Base-by-base conservation (phyloP, 2,329 filamentous ascomycete genomes). In the Ambrosiella xylebori region DNA sequence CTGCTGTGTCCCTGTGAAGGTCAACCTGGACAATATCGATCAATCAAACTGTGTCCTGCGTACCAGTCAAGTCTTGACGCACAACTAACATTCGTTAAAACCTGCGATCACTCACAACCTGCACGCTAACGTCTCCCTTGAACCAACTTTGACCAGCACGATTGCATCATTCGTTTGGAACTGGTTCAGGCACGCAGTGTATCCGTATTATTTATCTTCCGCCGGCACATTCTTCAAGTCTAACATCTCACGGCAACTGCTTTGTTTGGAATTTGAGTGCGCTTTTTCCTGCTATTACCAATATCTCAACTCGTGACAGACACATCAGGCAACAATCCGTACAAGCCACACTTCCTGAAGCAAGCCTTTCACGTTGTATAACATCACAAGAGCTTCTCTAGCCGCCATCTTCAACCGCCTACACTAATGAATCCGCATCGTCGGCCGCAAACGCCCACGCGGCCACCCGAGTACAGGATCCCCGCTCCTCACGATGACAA, bases 391-490 rank as follows among this genome's bases (percentile, higher is more conserved):
- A 53, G 49, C 50, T 59, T 39, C 45, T 38, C 13, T 44, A 45
- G 39, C 19, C 37, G 40, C 51, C 52, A 41, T 39, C 36, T 27
- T 17, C 9, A 47, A 35, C 56, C 51, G 49, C 41, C 50, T 15
- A 41, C 36, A 15, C 52, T 45, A 50, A 61, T 61, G 59, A 52
- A 59, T 52, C 54, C 49, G 35, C 59, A 52, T 37, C 57, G 59
- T 40, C 57, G 54, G 40, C 57, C 59, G n/a, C 54, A 61, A 35
- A 58, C 72, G 63, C 75, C 76, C 50, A 71, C 73, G 39, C 70
- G 74, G 62, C 77, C 76, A 61, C 79, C 80, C 38, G 77, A 79
- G 62, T 84, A 83, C 65, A 72, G 71, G 62, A 71, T 80, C 57
- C 76, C 76, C 17, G 68, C 69, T 27, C 3, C 27, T 57, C 82